Percentiles rank a stretch among this genome's conserved stretches.
Evolutionary conservation across 768 basidiomycete genomes (phyloP).

Genomic region (Lactarius quietus): DNA sequence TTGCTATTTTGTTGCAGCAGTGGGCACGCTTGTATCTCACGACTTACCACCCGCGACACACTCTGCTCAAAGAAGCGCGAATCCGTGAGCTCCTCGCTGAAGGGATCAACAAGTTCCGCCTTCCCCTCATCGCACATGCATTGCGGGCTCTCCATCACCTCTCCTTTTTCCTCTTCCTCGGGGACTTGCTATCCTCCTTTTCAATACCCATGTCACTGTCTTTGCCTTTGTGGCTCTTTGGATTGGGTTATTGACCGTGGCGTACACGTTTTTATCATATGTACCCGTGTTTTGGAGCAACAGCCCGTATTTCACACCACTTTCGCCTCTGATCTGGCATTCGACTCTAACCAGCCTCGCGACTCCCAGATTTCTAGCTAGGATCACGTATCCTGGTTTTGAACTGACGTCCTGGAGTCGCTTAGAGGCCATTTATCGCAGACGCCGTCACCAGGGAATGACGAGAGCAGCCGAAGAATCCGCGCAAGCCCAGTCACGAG

Average conservation of each 20-base stretch:
- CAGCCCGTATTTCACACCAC: neutral
- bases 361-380: neutral
- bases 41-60: neutral
- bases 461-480: neutral
- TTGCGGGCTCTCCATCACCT: neutral
- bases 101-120: neutral
- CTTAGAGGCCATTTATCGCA: neutral
- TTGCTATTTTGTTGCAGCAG: neutral
- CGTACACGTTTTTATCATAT: neutral
- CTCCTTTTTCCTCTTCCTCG: neutral
- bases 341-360: neutral
- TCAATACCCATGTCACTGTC: neutral
- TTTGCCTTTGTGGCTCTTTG: neutral
- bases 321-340: neutral
- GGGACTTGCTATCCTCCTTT: neutral
- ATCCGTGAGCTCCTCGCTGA: neutral
- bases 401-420: neutral
- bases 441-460: neutral
- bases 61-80: neutral
- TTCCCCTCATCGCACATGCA: neutral
- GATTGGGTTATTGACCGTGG: neutral
- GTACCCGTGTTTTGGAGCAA: neutral
- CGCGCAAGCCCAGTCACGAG: neutral
- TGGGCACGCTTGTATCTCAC: neutral
- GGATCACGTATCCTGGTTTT: neutral